A percentile compares a stretch with the other conserved stretches of the same genome.
phyloP scores from a whole-genome alignment of 2,329 filamentous ascomycete genomes.

The Botrytis hyacinthi region DNA sequence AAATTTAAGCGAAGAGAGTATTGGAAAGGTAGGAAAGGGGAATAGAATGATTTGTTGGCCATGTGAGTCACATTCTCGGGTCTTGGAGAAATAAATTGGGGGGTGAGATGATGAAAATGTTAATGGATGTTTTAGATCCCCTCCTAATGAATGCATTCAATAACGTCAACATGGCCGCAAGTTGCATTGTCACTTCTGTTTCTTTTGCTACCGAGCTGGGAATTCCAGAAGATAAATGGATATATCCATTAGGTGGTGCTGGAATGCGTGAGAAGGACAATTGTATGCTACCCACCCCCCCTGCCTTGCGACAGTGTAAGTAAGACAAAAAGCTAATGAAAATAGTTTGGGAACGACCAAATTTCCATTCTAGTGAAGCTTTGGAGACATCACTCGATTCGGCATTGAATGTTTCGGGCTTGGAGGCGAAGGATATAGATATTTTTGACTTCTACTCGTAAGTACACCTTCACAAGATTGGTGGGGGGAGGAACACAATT shows the following conservation, averaged over 20 bases:
- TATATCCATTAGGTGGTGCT: slow-evolving; percentile 63
- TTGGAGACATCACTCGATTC: slow-evolving; percentile 58
- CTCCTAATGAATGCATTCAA: slow-evolving; percentile 72
- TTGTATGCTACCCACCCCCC: slow-evolving; percentile 43
- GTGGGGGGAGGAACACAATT: rapidly evolving
- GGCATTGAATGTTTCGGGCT: slow-evolving; percentile 48
- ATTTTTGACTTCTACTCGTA: slow-evolving; percentile 63
- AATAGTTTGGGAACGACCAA: slow-evolving; percentile 60
- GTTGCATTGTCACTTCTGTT: slow-evolving; percentile 58
- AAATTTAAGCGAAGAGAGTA: slow-evolving; percentile 48
- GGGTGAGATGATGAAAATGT: background rate
- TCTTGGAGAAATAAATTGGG: rapidly evolving
- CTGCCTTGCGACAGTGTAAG: background rate
- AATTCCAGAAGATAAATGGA: slow-evolving; percentile 56
- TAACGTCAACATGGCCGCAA: slow-evolving; percentile 61
- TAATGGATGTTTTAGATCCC: slow-evolving; percentile 49
- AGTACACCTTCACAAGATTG: slow-evolving; percentile 7
- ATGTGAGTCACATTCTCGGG: slow-evolving; percentile 46
- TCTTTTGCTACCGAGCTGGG: slow-evolving; percentile 53
- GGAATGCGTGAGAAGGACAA: slow-evolving; percentile 56
- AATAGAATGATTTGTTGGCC: slow-evolving; percentile 69
- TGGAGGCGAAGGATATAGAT: slow-evolving; percentile 54
- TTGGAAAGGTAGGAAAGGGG: slow-evolving; percentile 52
- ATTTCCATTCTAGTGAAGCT: slow-evolving; percentile 56
- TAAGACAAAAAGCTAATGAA: slow-evolving; percentile 14